Evolutionary conservation across 2,329 filamentous ascomycete genomes (phyloP).

Genomic region (Calonectria henricotiae): DNA sequence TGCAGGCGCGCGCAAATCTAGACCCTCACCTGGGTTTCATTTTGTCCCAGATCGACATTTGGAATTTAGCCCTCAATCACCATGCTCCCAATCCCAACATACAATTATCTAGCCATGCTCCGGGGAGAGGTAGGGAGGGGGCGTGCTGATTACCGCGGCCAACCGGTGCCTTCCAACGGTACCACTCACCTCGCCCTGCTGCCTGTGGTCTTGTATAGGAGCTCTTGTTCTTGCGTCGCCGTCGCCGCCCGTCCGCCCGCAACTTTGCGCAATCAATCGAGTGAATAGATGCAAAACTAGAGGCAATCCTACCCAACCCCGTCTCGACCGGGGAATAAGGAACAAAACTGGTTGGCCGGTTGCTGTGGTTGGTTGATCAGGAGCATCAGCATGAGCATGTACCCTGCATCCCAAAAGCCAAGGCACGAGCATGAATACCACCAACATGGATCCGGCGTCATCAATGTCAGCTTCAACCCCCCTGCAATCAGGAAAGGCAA

Average conservation of each 20-base stretch:
- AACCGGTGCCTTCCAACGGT: conserved; percentile 17
- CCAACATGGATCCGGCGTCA: conserved; percentile 33
- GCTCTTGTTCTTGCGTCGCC: conserved; percentile 9
- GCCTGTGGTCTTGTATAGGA: conserved; percentile 3
- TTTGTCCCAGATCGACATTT: conserved; percentile 14
- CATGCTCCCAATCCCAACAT: background rate
- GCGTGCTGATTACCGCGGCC: conserved; percentile 16
- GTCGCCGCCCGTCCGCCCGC: conserved; percentile 23
- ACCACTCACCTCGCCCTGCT: background rate
- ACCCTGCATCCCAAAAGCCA: conserved; percentile 15
- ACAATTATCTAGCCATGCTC: conserved; percentile 12
- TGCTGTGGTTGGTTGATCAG: conserved; percentile 25
- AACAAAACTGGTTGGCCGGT: conserved; percentile 9
- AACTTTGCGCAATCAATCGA: conserved; percentile 29
- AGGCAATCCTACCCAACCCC: conserved; percentile 24
- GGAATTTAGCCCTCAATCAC: conserved; percentile 21
- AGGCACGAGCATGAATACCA: conserved; percentile 27
- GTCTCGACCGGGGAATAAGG: conserved; percentile 27
- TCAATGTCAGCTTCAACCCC: conserved; percentile 33
- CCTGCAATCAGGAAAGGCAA: conserved; percentile 20
- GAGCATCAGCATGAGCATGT: conserved; percentile 24
- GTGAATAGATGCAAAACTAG: conserved; percentile 13
- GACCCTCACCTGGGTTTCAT: conserved; percentile 21
- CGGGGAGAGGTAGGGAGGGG: background rate
- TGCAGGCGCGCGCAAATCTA: conserved; percentile 11